Evolutionary conservation across 1,139 yeast genomes (phyloP).

Genomic region (Barnettozyma hawaiiensis): DNA sequence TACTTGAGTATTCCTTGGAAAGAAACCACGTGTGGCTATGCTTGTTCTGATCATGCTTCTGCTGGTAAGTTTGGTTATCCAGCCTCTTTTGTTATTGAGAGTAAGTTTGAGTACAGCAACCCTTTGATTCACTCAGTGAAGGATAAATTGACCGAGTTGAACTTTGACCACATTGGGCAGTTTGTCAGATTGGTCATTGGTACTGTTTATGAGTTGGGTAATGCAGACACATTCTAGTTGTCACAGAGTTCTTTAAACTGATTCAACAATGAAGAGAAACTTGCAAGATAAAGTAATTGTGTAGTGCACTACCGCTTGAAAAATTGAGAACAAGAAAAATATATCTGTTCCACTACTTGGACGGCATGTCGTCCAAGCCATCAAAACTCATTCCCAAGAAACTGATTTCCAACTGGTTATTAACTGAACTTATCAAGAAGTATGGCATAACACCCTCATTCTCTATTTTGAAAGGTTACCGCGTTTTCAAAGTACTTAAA

Average conservation of each 20-base stretch:
- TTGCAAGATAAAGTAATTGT: no score
- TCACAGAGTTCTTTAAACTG: no score
- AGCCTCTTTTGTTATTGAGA: slow-evolving; percentile 74
- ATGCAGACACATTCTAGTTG: slow-evolving; percentile 24
- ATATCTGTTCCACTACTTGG: no score
- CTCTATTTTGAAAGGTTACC: background rate
- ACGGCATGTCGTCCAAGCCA: background rate
- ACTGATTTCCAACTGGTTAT: slow-evolving; percentile 4
- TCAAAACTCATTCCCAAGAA: slow-evolving; percentile 4
- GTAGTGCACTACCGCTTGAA: no score
- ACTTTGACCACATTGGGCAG: slow-evolving; percentile 70
- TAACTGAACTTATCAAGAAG: background rate
- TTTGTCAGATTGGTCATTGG: slow-evolving; percentile 74
- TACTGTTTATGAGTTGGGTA: slow-evolving; percentile 60
- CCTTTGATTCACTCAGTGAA: slow-evolving; percentile 68
- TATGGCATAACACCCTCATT: slow-evolving; percentile 1
- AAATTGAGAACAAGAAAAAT: no score
- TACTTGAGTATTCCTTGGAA: slow-evolving; percentile 66
- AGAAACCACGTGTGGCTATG: slow-evolving; percentile 83
- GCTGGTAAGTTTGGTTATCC: slow-evolving; percentile 83
- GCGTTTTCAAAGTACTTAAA: slow-evolving; percentile 6
- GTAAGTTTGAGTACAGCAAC: slow-evolving; percentile 56
- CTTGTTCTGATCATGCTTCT: slow-evolving; percentile 90
- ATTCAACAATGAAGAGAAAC: no score
- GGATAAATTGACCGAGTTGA: slow-evolving; percentile 79